A percentile compares a stretch with the other conserved stretches of the same genome.
Evolutionary conservation across 1,284 basidiomycete species (phyloP).

Genomic region (Cystobasidium sp.): DNA sequence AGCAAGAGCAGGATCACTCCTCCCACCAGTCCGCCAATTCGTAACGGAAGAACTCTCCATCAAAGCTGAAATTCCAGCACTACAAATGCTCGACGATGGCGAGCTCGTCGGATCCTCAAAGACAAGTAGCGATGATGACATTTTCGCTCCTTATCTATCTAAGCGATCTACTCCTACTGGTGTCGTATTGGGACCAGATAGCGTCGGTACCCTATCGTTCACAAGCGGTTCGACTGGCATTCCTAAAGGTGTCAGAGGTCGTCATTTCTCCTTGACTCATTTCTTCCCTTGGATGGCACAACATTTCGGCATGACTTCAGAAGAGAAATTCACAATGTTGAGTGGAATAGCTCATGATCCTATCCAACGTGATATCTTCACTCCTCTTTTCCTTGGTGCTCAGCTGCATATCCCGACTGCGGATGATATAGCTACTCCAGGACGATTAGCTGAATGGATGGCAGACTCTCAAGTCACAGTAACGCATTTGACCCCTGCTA

Average conservation of each 20-base stretch:
- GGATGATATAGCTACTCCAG: constrained; percentile 97
- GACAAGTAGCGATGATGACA: constrained; percentile 55
- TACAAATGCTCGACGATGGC: constrained; percentile 72
- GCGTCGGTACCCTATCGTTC: constrained; percentile 91
- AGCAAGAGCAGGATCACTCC: constrained; percentile 84
- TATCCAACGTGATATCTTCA: constrained; percentile 99
- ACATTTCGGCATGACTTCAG: constrained; percentile 74
- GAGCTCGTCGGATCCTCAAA: constrained; percentile 73
- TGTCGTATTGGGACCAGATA: constrained; percentile 89
- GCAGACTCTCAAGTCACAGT: constrained; percentile 84
- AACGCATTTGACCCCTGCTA: constrained; percentile 96
- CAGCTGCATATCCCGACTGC: constrained; percentile 93
- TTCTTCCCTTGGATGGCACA: constrained; percentile 99
- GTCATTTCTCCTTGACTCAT: constrained; percentile 95
- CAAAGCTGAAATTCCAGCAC: constrained; percentile 88
- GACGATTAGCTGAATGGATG: constrained; percentile 98
- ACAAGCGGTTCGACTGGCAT: constrained; percentile 98
- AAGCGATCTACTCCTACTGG: constrained; percentile 66
- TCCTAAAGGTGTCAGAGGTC: constrained; percentile 93
- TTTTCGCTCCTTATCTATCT: constrained; percentile 52
- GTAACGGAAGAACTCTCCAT: constrained; percentile 80
- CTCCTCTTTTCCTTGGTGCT: constrained; percentile 96
- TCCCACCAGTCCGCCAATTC: constrained; percentile 82
- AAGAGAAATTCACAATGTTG: constrained; percentile 95
- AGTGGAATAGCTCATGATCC: constrained; percentile 99